Evolutionary conservation across 2,329 filamentous ascomycete genomes (phyloP), one percentile per base, ranked within the genome.

Genomic region (Fusarium nematophilum): DNA sequence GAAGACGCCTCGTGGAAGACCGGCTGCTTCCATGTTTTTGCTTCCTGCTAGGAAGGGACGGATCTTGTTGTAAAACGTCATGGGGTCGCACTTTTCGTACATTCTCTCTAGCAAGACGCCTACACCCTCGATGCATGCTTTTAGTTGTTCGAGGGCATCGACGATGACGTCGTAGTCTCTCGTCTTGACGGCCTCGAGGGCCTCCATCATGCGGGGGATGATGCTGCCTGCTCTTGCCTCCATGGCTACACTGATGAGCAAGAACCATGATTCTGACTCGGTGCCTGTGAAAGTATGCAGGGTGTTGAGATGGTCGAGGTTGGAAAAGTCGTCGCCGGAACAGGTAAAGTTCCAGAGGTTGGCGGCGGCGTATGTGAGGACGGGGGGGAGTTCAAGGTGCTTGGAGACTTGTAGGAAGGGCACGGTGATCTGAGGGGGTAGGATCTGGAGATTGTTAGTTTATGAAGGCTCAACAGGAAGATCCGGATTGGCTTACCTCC

Each of bases 181-280:
- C 3, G 78, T 73, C 47, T 86, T 82, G 33, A 88, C 88, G 4
- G 90, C 89, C 11, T 86, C 78, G 9, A 97, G 88, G 2, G 93
- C 93, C 23, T 83, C 77, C 18, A 96, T 79, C 88, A 97, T 93
- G 50, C 88, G 75, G 0, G 91, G 90, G 53, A 97, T 88, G 27
- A 92, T 86, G 0, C 83, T 80, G 0, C 88, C 93, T 0, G 90
- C 92, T 39, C 88, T 84, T 27, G 92, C 90, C 77, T 98, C 94
- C 72, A 97, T 96, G 14, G 93, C 93, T 1, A 95, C 90, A 1
- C 92, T 96, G 57, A 97, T 84, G 30, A 95, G 81, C 66, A 93
- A 93, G 77, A 98, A 98, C 94, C 94, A 97, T 67, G 93, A 92
- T 75, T 98, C 94, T 65, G 96, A 93, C 44, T 89, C 78, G 7